Conservation (phyloP, 2,329 filamentous ascomycete species). For the Aspergillus tubingensis region DNA sequence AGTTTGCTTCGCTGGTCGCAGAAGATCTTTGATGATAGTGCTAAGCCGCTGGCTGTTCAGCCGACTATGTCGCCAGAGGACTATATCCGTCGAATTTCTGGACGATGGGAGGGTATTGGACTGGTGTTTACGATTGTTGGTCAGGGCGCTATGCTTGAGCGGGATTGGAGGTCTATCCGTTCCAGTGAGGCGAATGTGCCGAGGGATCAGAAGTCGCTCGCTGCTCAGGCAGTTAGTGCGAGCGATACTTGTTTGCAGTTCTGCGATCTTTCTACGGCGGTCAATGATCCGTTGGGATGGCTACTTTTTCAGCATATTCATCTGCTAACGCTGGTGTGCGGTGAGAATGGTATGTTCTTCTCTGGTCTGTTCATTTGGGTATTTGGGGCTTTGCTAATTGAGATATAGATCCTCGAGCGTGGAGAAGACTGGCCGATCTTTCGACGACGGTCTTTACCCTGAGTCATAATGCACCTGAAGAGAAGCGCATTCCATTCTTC, state of each 20-base stretch:
- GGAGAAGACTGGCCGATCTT: constrained; percentile 49
- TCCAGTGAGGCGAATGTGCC: constrained; percentile 7
- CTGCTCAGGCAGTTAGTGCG: constrained; percentile 19
- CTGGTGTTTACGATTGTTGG: constrained; percentile 25
- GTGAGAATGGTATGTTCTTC: constrained; percentile 21
- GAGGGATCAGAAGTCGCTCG: constrained; percentile 15
- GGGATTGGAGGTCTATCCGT: constrained; percentile 9
- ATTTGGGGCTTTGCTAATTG: not conserved
- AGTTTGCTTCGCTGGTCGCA: constrained; percentile 17
- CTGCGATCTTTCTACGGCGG: constrained; percentile 25
- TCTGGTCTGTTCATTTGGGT: not conserved
- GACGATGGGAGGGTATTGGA: constrained; percentile 28
- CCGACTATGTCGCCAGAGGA: constrained; percentile 23
- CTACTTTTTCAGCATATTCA: constrained; percentile 26
- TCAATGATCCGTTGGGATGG: constrained; percentile 32
- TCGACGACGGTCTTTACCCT: constrained; percentile 47
- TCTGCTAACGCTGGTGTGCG: constrained; percentile 27
- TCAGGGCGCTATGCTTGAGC: constrained; percentile 13
- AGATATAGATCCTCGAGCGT: constrained; percentile 44
- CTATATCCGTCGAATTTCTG: constrained; percentile 18
- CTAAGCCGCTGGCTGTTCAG: constrained; percentile 17
- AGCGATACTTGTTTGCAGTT: constrained; percentile 34
- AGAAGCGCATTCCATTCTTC: constrained; percentile 16
- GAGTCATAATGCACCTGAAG: constrained; percentile 44
- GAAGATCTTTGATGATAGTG: constrained; percentile 24